These are phyloP conservation scores for Nyctanthes arbortristis DNA, from an alignment of 257 asterid genomes.

Conservation along the genomic window DNA sequence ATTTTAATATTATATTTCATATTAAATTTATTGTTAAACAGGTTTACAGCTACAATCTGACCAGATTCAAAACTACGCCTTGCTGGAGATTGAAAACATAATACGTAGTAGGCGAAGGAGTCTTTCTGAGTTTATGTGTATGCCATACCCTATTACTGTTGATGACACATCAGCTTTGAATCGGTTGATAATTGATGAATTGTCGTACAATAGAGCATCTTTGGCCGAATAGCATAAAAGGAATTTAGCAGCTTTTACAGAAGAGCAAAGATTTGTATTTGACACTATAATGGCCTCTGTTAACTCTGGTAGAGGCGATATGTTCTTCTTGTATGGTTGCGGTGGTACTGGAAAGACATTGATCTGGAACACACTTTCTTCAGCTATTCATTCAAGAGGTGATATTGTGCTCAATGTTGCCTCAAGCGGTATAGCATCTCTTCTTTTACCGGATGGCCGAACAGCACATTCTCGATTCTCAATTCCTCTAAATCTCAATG, in stretches of 20 bases:
- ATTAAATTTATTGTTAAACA: no score
- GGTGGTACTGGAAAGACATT: not conserved
- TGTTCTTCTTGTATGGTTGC: not conserved
- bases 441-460: not conserved
- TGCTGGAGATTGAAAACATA: no score
- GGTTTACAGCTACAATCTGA: no score
- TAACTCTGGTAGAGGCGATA: not conserved
- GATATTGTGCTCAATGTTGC: not conserved
- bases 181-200: not conserved
- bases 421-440: not conserved
- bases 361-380: not conserved
- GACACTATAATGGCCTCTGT: not conserved
- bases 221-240: not conserved
- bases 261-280: not conserved
- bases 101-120: no score
- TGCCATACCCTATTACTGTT: no score
- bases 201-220: not conserved
- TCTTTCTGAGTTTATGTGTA: no score
- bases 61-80: no score
- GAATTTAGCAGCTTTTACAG: not conserved
- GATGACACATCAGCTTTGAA: not conserved
- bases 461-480: not conserved
- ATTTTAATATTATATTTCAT: no score
- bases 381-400: not conserved
- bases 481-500: not conserved